Conservation (phyloP, 208 protist genomes). For the Trypanosoma rangeli region DNA sequence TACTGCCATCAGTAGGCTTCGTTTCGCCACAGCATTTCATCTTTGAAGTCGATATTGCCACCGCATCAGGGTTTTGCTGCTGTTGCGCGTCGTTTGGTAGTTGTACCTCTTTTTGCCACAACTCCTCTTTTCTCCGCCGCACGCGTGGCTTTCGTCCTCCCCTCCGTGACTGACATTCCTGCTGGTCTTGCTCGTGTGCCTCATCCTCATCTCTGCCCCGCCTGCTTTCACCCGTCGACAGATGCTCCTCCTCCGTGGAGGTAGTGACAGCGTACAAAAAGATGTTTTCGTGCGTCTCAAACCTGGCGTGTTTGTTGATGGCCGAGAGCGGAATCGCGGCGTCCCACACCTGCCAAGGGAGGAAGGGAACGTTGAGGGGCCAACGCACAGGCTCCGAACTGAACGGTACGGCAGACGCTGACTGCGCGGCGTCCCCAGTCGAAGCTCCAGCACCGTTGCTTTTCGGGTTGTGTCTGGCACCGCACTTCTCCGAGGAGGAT, state of each 20-base stretch:
- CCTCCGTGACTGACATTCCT: not conserved
- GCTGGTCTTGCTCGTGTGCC: not conserved
- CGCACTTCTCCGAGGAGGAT: not conserved
- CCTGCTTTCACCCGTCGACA: not conserved
- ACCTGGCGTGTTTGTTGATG: constrained; percentile 55
- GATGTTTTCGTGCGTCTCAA: constrained; percentile 70
- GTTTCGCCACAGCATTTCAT: not conserved
- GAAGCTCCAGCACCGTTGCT: not conserved
- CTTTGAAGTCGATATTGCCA: not conserved
- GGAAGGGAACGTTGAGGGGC: constrained; percentile 84
- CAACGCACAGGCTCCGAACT: constrained; percentile 50
- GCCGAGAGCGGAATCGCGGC: constrained; percentile 60
- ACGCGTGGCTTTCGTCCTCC: constrained; percentile 23
- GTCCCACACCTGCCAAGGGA: constrained; percentile 91
- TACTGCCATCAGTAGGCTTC: not conserved
- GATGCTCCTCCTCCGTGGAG: constrained; percentile 13
- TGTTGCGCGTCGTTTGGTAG: not conserved
- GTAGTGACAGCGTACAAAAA: constrained; percentile 67
- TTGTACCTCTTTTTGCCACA: constrained; percentile 25
- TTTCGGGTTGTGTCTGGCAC: not conserved
- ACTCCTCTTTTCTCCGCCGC: constrained; percentile 25
- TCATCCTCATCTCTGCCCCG: not conserved
- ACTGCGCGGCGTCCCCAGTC: not conserved
- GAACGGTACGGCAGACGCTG: constrained; percentile 12
- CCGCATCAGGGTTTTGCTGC: not conserved